Evolutionary conservation across 352 stramenopile genomes (phyloP).

Genomic region (Pythium plurisporium): DNA sequence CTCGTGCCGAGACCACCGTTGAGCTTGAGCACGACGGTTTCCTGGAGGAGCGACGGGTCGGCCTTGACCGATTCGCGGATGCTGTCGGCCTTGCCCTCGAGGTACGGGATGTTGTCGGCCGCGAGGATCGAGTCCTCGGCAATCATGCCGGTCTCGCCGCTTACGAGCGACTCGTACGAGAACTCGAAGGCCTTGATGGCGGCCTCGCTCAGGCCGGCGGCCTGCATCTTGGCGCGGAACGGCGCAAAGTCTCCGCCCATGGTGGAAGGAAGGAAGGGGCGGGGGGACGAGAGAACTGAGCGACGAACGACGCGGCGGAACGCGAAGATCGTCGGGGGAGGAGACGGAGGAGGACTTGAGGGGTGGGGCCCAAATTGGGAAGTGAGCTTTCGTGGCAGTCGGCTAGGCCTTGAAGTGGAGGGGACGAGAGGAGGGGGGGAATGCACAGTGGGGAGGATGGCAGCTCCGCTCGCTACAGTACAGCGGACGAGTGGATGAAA

Average conservation of each 20-base stretch:
- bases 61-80: constrained; percentile 75
- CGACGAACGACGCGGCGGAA: constrained; percentile 8
- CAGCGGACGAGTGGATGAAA: constrained; percentile 10
- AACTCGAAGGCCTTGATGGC: constrained; percentile 98
- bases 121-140: constrained; percentile 91
- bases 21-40: constrained; percentile 86
- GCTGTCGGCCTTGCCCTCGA: constrained; percentile 69
- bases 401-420: constrained; percentile 2
- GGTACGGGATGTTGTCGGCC: constrained; percentile 70
- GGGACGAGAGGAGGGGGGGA: not conserved
- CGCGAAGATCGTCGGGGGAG: constrained; percentile 15
- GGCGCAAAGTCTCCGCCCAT: constrained; percentile 65
- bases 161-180: constrained; percentile 94
- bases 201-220: constrained; percentile 91
- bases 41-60: constrained; percentile 67
- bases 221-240: constrained; percentile 96
- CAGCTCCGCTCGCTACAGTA: no score
- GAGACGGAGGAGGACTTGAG: constrained; percentile 6
- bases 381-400: constrained; percentile 9
- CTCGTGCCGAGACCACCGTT: constrained; percentile 84
- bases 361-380: constrained; percentile 13
- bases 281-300: not conserved
- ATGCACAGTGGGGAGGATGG: not conserved
- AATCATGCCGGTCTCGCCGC: constrained; percentile 96
- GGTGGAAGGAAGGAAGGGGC: not conserved